Base-by-base conservation (phyloP, 306 rosid genomes). In the Cicer chorassanicum region DNA sequence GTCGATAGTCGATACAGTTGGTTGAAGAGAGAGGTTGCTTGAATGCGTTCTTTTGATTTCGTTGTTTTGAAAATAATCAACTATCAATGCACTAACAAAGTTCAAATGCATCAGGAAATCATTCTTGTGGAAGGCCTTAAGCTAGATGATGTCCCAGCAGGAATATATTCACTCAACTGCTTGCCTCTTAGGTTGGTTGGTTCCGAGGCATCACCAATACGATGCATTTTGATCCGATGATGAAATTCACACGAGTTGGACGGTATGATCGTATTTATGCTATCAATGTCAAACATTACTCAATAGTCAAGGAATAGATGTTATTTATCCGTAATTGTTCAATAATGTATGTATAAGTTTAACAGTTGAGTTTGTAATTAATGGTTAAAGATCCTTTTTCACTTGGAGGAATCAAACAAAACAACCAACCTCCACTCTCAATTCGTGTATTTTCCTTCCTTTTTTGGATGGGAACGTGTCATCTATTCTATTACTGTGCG, bases 101-200 rank as follows among this genome's bases (percentile, higher is more conserved):
- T 50, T 59, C 9, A 60, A 69, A 68, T 78, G 78, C 69, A 57
- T 49, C 88, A 91, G 98, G 97, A 93, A 80, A 86, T 89, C 84
- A 91, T 93, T 86, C 96, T 93, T 65, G 97, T 93, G 83, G 98
- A 93, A 82, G 98, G 85, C 69, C 89, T 93, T 54, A 93, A 93
- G 83, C 93, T 93, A 8, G 97, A 89, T 62, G 88, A 75, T 54
- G 74, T 93, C 54, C 85, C 84, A 60, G 75, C 86, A 11, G 98
- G 96, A 75, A 38, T 88, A 72, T 93, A 89, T 73, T 14, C 79
- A 14, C 85, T 93, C 66, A 84, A 85, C 61, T 93, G 97, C 87
- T 86, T 93, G 79, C 96, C 90, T 80, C 89, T 93, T 60, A 88
- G 98, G 84, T 84, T 93, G 92, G 65, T 82, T 7, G 91, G 93